Conservation (phyloP, 2,329 filamentous ascomycete species). For the Coniochaeta sp. region DNA sequence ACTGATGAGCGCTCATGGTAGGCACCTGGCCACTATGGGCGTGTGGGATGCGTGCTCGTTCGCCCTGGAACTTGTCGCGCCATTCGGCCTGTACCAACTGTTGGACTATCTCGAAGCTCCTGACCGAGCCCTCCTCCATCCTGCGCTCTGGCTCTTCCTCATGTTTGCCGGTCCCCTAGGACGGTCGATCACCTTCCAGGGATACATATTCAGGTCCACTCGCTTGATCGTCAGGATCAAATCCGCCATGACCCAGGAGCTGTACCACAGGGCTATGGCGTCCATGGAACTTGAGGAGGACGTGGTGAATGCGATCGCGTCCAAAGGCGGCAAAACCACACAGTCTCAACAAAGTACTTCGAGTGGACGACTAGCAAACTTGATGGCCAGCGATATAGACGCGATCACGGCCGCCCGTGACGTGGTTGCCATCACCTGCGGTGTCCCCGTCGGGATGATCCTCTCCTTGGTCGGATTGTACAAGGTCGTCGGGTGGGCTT, state of each 20-base stretch:
- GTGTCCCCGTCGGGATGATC: constrained; percentile 37
- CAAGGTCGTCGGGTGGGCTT: constrained; percentile 47
- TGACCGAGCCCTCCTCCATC: constrained; percentile 12
- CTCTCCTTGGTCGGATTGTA: constrained; percentile 46
- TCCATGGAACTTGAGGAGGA: constrained; percentile 54
- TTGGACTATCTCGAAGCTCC: constrained; percentile 43
- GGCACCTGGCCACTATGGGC: constrained; percentile 37
- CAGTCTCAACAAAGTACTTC: constrained; percentile 12
- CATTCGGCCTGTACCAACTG: constrained; percentile 46
- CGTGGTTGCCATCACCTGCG: constrained; percentile 36
- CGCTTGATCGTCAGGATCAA: constrained; percentile 49
- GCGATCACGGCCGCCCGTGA: constrained; percentile 45
- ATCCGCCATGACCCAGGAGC: constrained; percentile 49
- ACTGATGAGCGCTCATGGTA: constrained; percentile 31
- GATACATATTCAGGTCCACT: constrained; percentile 51
- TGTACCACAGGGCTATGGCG: constrained; percentile 46
- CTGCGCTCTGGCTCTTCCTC: constrained; percentile 40
- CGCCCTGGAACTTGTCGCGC: constrained; percentile 40
- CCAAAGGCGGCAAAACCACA: constrained; percentile 12
- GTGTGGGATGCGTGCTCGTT: constrained; percentile 30
- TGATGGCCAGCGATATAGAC: constrained; percentile 53
- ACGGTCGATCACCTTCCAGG: constrained; percentile 44
- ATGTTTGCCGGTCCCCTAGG: constrained; percentile 42
- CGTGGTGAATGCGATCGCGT: constrained; percentile 27
- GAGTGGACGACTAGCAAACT: constrained; percentile 25